Base-by-base conservation (phyloP, 2,329 filamentous ascomycete genomes). In the Claviceps sp. region DNA sequence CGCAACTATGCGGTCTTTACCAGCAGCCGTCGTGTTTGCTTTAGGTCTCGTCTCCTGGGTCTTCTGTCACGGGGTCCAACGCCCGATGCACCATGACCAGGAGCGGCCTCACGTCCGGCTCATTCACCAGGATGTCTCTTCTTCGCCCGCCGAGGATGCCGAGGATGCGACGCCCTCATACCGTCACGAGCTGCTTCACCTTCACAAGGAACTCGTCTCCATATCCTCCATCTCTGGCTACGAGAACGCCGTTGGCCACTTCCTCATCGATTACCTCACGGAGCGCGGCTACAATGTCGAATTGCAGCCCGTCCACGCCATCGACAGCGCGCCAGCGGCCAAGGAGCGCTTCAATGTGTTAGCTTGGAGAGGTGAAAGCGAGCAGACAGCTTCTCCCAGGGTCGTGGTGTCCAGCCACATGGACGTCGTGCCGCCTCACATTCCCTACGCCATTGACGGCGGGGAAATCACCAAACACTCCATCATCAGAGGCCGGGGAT, bases 401-500 rank as follows among this genome's bases (percentile, higher is more conserved):
- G 71, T 87, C 11, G 70, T 88, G n/a, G 67, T 90, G 1, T 82
- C 82, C 1, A 89, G 84, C 52, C 89, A 95, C 65, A 91, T 95
- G 60, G 90, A 96, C 61, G 78, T 78, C 2, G 84, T 87, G 0
- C 84, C 86, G 0, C 86, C 86, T 0, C 81, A 79, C 63, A 84
- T 87, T 54, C 82, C 82, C 0, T 88, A 88, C 65, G 72, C 72
- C 43, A 75, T 81, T 9, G 71, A 75, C 37, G 68, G 74, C 41
- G 72, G 74, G 7, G 61, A 63, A 16, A 61, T 71, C 38, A 71
- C 66, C 14, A 54, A 62, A 6, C 62, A 77, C 55, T 72, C 77
- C 49, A 55, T 75, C 54, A 85, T 91, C 54, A 77, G 74, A 50
- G 88, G 88, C 2, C 81, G 88, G 37, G 88, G 88, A 48, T 82